phyloP scores from a whole-genome alignment of 345 rosid genomes.

The Eucalyptus cloeziana region DNA sequence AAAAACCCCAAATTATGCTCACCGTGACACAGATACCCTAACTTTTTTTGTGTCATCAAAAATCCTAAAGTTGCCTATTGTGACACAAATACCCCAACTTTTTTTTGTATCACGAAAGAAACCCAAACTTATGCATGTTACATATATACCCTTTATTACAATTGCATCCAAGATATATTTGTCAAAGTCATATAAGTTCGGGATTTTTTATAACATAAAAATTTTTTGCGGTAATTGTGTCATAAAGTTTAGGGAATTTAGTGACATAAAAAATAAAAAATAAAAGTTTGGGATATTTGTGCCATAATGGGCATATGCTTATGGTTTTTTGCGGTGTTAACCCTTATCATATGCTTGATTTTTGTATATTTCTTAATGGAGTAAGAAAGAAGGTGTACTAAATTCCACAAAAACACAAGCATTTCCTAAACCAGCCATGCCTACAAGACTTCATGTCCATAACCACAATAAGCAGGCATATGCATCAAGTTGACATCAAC shows the following conservation, averaged over 20 bases:
- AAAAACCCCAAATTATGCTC: neutral
- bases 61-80: neutral
- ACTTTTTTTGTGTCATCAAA: neutral
- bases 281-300: neutral
- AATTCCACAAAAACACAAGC: neutral
- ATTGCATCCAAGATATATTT: neutral
- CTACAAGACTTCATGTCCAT: neutral
- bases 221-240: neutral
- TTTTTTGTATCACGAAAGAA: neutral
- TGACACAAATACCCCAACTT: neutral
- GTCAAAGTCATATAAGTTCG: neutral
- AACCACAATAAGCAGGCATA: neutral
- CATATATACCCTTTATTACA: neutral
- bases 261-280: neutral
- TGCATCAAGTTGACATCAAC: neutral
- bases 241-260: neutral
- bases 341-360: neutral
- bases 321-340: neutral
- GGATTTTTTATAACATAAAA: neutral
- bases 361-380: neutral
- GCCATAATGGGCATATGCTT: neutral
- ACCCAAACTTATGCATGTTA: neutral
- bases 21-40: neutral
- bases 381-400: neutral
- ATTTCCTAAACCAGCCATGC: neutral